Conservation (phyloP, 2,329 filamentous ascomycete genomes). For the Colletotrichum sp. region DNA sequence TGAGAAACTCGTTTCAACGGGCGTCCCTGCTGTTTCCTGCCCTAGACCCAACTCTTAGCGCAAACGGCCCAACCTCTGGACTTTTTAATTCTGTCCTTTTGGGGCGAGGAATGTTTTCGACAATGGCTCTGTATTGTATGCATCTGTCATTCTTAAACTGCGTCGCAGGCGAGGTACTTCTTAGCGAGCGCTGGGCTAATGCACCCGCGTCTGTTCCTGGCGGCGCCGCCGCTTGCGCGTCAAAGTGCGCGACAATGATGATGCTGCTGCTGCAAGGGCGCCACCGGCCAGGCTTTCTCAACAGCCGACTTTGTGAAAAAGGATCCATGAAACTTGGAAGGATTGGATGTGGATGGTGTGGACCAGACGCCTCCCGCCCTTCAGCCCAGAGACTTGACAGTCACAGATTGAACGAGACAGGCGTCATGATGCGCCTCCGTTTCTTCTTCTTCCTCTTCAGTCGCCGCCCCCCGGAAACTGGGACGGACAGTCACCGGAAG, state of each 20-base stretch:
- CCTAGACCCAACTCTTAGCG: not conserved
- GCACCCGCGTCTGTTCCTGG: not conserved
- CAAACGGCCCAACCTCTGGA: conserved; percentile 1
- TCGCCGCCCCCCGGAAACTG: not conserved
- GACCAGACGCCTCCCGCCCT: not conserved
- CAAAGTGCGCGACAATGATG: not conserved
- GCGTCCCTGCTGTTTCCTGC: conserved; percentile 1
- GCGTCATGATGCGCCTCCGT: not conserved
- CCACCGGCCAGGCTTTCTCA: not conserved
- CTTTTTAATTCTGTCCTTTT: not conserved
- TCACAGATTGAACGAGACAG: not conserved
- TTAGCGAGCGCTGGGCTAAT: not conserved
- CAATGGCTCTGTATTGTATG: not conserved
- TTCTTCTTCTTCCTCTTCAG: not conserved
- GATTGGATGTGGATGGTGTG: not conserved
- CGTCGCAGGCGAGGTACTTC: not conserved
- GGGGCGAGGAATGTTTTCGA: not conserved
- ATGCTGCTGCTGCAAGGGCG: not conserved
- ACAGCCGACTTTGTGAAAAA: not conserved
- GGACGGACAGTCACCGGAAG: not conserved
- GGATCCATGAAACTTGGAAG: not conserved
- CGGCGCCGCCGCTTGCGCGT: not conserved
- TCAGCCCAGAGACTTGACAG: not conserved
- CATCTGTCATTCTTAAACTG: not conserved
- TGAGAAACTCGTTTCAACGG: conserved; percentile 2